Evolutionary conservation across 441 rosid species (phyloP).

Genomic region (Gossypium trilobum): DNA sequence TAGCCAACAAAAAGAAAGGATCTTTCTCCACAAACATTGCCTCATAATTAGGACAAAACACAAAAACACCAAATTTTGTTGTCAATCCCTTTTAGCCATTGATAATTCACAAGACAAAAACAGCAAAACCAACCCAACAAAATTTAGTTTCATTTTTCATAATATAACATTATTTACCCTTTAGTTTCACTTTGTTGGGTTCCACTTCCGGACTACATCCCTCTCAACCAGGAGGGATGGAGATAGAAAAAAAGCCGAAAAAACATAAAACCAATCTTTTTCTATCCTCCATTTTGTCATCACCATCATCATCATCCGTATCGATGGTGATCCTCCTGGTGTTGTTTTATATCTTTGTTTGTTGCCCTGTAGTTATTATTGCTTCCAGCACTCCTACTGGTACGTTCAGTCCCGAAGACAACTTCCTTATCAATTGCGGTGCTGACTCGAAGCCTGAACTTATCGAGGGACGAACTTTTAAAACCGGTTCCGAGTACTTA

Average conservation of each 20-base stretch:
- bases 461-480: conserved; percentile 63
- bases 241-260: conserved; percentile 41
- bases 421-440: conserved; percentile 61
- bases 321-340: conserved; percentile 38
- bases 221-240: conserved; percentile 77
- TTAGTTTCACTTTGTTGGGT: background rate
- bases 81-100: conserved; percentile 22
- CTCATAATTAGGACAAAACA: conserved; percentile 10
- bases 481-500: conserved; percentile 40
- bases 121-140: background rate
- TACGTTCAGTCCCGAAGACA: conserved; percentile 43
- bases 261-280: conserved; percentile 17
- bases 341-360: conserved; percentile 22
- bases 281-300: conserved; percentile 27
- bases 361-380: conserved; percentile 13
- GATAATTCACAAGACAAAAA: conserved; percentile 3
- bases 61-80: conserved; percentile 16
- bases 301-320: conserved; percentile 12
- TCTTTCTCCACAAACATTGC: conserved; percentile 24
- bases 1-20: background rate
- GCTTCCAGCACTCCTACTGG: background rate
- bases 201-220: conserved; percentile 15
- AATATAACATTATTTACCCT: background rate
- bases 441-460: conserved; percentile 30
- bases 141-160: too few relatives aligned